phyloP scores from a whole-genome alignment of 176 grass and related monocot genomes.

The Musa beccarii region DNA sequence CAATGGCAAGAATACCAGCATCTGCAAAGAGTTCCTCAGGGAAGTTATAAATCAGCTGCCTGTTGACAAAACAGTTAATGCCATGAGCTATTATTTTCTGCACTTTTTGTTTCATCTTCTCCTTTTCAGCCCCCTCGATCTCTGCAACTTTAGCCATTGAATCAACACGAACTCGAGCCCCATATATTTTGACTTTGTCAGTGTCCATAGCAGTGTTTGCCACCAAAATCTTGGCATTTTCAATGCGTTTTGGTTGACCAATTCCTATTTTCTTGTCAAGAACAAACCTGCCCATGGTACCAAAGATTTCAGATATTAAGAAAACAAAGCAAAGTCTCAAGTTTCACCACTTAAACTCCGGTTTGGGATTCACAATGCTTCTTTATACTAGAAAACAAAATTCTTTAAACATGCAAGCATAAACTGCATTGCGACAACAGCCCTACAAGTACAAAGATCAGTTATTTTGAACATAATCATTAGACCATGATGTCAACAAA shows the following conservation, averaged over 20 bases:
- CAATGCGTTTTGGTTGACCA: slow-evolving; percentile 85
- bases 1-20: slow-evolving; percentile 78
- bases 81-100: slow-evolving; percentile 85
- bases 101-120: slow-evolving; percentile 97
- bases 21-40: slow-evolving; percentile 97
- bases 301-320: background rate
- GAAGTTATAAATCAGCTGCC: slow-evolving; percentile 94
- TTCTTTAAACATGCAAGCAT: background rate
- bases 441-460: no score
- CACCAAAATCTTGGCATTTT: slow-evolving; percentile 95
- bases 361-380: background rate
- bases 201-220: slow-evolving; percentile 98
- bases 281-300: slow-evolving; percentile 54
- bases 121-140: slow-evolving; percentile 86
- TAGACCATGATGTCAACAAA: no score
- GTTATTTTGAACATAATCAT: no score
- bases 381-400: background rate
- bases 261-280: slow-evolving; percentile 99
- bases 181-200: slow-evolving; percentile 98
- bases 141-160: slow-evolving; percentile 85
- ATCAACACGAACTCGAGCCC: slow-evolving; percentile 85
- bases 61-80: slow-evolving; percentile 90
- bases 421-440: no score
- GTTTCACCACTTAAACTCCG: background rate
- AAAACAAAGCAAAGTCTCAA: background rate